Evolutionary conservation across 2,329 filamentous ascomycete genomes (phyloP).

Genomic region (Apiospora marii): DNA sequence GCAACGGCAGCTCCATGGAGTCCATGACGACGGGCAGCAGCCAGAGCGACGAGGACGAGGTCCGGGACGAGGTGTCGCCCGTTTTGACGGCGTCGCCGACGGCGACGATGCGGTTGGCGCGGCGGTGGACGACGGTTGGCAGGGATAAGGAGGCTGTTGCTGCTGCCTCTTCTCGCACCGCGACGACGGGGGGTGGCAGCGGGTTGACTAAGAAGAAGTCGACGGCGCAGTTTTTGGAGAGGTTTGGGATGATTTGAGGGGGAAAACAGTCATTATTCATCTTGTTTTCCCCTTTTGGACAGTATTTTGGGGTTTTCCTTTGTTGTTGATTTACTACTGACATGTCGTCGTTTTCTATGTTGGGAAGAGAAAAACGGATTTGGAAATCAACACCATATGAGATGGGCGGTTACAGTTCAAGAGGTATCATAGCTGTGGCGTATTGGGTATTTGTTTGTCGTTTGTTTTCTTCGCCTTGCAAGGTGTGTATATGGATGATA

Average conservation of each 20-base stretch:
- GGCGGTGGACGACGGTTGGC: background rate
- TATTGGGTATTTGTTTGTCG: background rate
- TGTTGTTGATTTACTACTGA: background rate
- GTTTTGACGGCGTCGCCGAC: background rate
- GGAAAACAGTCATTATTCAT: background rate
- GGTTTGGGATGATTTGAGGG: background rate
- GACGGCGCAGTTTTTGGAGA: slow-evolving; percentile 10
- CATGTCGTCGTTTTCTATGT: background rate
- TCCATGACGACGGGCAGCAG: slow-evolving; percentile 41
- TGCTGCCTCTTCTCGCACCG: too few relatives aligned
- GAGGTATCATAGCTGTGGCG: background rate
- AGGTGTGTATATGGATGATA: slow-evolving; percentile 13
- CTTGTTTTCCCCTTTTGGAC: too few relatives aligned
- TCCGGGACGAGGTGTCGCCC: background rate
- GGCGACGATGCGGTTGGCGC: background rate
- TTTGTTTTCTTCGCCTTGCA: background rate
- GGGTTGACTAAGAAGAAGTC: slow-evolving; percentile 6
- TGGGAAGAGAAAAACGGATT: background rate
- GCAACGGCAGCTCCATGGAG: slow-evolving; percentile 38
- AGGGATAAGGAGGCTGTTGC: background rate
- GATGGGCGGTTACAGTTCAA: background rate
- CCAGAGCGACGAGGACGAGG: slow-evolving; percentile 37
- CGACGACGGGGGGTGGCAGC: too few relatives aligned
- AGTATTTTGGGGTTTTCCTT: background rate
- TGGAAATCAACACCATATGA: background rate